Conservation (phyloP, 805 yeast genomes). For the Candida maltosa region DNA sequence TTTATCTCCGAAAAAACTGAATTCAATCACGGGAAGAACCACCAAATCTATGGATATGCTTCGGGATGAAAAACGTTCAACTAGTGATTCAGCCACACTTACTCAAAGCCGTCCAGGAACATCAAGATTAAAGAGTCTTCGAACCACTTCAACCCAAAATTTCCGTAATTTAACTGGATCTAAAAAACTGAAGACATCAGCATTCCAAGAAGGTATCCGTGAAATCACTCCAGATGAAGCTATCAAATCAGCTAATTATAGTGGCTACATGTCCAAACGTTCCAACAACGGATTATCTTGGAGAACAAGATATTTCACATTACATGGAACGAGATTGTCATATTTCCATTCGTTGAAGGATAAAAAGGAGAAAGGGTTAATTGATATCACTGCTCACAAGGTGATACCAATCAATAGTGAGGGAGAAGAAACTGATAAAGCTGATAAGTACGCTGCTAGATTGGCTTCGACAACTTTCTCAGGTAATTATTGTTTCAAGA, state of each 20-base stretch:
- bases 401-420: slow-evolving; percentile 65
- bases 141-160: slow-evolving; percentile 53
- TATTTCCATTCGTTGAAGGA: slow-evolving; percentile 80
- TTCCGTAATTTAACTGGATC: slow-evolving; percentile 43
- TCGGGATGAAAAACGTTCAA: slow-evolving; percentile 23
- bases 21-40: slow-evolving; percentile 16
- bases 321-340: slow-evolving; percentile 90
- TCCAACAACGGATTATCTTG: slow-evolving; percentile 79
- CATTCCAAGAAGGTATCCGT: slow-evolving; percentile 86
- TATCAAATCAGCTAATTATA: slow-evolving; percentile 65
- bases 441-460: slow-evolving; percentile 76
- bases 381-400: slow-evolving; percentile 92
- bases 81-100: slow-evolving; percentile 34
- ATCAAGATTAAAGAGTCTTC: slow-evolving; percentile 48
- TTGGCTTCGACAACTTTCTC: slow-evolving; percentile 92
- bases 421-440: slow-evolving; percentile 42
- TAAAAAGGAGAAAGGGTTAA: slow-evolving; percentile 82
- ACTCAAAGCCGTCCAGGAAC: slow-evolving; percentile 10
- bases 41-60: slow-evolving; percentile 6
- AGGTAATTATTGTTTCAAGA: slow-evolving; percentile 89
- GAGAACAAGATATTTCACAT: slow-evolving; percentile 81
- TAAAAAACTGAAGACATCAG: slow-evolving; percentile 67
- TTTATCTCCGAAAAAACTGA: slow-evolving; percentile 35
- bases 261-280: slow-evolving; percentile 96
- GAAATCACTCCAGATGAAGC: slow-evolving; percentile 74